Evolutionary conservation across 257 asterid genomes (phyloP).

Genomic region (Solanum corneliomulleri): DNA sequence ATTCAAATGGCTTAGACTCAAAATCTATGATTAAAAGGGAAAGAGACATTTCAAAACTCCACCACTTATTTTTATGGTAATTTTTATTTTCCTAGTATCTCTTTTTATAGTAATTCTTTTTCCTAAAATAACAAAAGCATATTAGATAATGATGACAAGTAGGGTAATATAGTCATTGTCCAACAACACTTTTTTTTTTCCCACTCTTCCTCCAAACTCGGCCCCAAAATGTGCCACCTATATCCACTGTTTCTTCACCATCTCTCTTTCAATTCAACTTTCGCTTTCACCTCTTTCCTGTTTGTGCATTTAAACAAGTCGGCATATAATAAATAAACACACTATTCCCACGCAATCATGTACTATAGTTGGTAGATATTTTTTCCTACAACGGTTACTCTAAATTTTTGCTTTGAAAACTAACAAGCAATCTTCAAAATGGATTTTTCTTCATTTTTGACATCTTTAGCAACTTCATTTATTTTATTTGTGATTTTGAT

Average conservation of each 20-base stretch:
- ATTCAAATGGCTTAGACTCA: background rate
- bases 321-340: background rate
- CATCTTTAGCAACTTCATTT: constrained; percentile 78
- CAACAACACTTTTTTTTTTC: background rate
- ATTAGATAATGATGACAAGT: background rate
- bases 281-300: background rate
- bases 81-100: background rate
- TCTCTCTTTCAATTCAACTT: background rate
- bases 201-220: background rate
- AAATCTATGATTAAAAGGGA: background rate
- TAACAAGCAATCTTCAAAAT: constrained; percentile 3
- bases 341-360: background rate
- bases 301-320: background rate
- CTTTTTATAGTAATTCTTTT: background rate
- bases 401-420: background rate
- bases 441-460: constrained; percentile 79
- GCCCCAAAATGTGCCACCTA: background rate
- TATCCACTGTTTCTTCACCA: background rate
- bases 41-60: background rate
- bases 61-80: background rate
- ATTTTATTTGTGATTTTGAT: constrained; percentile 49
- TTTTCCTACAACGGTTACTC: constrained; percentile 1
- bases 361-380: background rate
- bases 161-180: background rate
- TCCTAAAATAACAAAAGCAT: background rate